phyloP scores from a whole-genome alignment of 257 asterid genomes.

The Paraleonurus japonicus region DNA sequence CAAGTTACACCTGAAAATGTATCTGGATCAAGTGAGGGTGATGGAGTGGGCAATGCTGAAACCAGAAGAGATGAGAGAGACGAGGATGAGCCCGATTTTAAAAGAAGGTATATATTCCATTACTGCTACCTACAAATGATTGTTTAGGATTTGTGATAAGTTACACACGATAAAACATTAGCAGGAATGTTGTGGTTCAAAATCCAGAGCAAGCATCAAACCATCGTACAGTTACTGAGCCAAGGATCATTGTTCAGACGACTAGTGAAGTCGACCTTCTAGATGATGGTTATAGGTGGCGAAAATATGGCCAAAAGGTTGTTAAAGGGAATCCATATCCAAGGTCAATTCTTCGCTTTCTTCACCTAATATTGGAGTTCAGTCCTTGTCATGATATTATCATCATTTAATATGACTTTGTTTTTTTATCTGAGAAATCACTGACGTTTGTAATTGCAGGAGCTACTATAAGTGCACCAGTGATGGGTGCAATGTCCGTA shows the following conservation, averaged over 20 bases:
- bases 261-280: slow-evolving; percentile 92
- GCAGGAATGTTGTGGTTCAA: slow-evolving; percentile 62
- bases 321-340: slow-evolving; percentile 97
- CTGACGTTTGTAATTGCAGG: slow-evolving; percentile 42
- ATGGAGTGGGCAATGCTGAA: slow-evolving; percentile 42
- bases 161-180: background rate
- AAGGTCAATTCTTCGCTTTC: slow-evolving; percentile 44
- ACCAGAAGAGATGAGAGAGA: slow-evolving; percentile 30
- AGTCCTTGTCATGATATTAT: background rate
- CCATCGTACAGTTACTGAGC: slow-evolving; percentile 87
- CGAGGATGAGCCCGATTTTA: slow-evolving; percentile 76
- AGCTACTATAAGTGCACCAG: slow-evolving; percentile 92
- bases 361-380: background rate
- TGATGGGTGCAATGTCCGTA: slow-evolving; percentile 77
- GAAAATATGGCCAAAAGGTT: slow-evolving; percentile 94
- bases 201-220: slow-evolving; percentile 60
- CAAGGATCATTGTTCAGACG: slow-evolving; percentile 90
- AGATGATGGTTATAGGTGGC: slow-evolving; percentile 94
- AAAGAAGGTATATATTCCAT: slow-evolving; percentile 54
- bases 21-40: slow-evolving; percentile 73
- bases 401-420: background rate
- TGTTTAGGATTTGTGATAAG: background rate
- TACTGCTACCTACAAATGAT: no score
- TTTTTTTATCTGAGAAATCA: background rate
- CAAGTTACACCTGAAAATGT: slow-evolving; percentile 59